A percentile compares a stretch with the other conserved stretches of the same genome.
These are phyloP conservation scores for Pestalotiopsis sp. DNA, from an alignment of 2,329 filamentous ascomycete species.

Conservation along the genomic window DNA sequence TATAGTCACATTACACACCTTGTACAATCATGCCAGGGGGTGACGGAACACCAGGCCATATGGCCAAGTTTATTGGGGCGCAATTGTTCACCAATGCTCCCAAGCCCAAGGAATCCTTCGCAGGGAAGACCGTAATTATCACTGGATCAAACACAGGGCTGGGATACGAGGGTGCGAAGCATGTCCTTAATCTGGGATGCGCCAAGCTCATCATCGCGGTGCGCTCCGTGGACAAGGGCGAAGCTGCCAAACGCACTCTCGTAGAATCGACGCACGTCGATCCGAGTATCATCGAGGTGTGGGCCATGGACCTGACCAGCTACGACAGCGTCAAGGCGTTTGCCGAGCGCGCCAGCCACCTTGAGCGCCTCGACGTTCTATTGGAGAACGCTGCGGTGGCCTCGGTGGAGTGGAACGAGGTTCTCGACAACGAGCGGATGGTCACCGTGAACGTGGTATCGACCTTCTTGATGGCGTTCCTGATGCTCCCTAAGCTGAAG, in stretches of 20 bases:
- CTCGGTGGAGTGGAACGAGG: not conserved
- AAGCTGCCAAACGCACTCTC: not conserved
- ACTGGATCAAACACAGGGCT: not conserved
- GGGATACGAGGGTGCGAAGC: not conserved
- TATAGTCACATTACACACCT: not conserved
- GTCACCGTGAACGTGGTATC: not conserved
- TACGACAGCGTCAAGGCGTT: not conserved
- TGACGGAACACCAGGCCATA: conserved; percentile 1
- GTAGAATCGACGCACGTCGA: not conserved
- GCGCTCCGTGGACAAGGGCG: not conserved
- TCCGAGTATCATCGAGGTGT: not conserved
- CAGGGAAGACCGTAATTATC: not conserved
- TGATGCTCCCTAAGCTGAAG: not conserved
- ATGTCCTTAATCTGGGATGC: not conserved
- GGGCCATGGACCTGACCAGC: not conserved
- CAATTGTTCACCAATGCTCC: not conserved
- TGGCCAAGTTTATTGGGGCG: not conserved
- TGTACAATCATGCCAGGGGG: not conserved
- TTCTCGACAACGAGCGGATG: not conserved
- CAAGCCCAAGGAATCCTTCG: not conserved
- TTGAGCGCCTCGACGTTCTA: not conserved
- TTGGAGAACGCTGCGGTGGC: not conserved
- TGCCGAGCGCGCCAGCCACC: not conserved
- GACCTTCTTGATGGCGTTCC: not conserved
- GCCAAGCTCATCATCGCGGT: not conserved